Evolutionary conservation across 2,329 filamentous ascomycete genomes (phyloP).

Genomic region (Beauveria sp.): DNA sequence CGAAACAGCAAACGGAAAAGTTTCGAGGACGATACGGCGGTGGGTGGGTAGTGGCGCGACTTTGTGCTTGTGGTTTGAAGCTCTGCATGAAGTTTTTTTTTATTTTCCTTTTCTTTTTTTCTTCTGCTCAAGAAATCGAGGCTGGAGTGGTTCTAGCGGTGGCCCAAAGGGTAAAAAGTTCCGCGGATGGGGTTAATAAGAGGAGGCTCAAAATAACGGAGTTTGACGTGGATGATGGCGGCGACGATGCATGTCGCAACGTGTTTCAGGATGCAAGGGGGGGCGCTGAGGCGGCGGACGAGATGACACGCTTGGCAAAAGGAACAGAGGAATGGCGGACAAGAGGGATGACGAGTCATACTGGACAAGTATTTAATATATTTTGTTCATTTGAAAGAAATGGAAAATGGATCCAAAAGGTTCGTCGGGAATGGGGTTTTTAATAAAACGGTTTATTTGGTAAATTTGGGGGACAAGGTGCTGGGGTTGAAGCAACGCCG

Average conservation of each 20-base stretch:
- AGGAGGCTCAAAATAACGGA: too few relatives aligned
- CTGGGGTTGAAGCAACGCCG: too few relatives aligned
- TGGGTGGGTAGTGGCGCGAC: constrained; percentile 4
- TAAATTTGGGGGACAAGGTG: too few relatives aligned
- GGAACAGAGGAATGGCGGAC: not conserved
- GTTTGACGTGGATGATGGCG: not conserved
- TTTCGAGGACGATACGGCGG: not conserved
- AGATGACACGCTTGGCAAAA: constrained; percentile 1
- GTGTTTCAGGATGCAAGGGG: constrained; percentile 8
- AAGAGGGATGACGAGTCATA: not conserved
- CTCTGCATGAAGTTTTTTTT: not conserved
- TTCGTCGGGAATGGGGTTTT: too few relatives aligned
- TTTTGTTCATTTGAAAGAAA: not conserved
- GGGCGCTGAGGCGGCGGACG: not conserved
- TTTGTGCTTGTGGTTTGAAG: not conserved
- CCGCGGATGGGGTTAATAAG: not conserved
- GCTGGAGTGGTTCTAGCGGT: too few relatives aligned
- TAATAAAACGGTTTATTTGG: too few relatives aligned
- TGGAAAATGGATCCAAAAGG: too few relatives aligned
- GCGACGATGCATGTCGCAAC: constrained; percentile 9
- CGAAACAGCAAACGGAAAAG: constrained; percentile 7
- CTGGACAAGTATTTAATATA: too few relatives aligned
- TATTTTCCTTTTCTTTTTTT: not conserved
- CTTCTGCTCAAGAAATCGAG: too few relatives aligned
- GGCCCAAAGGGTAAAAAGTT: too few relatives aligned